phyloP scores from a whole-genome alignment of 2,329 filamentous ascomycete species.

The Plenodomus biglobosus region DNA sequence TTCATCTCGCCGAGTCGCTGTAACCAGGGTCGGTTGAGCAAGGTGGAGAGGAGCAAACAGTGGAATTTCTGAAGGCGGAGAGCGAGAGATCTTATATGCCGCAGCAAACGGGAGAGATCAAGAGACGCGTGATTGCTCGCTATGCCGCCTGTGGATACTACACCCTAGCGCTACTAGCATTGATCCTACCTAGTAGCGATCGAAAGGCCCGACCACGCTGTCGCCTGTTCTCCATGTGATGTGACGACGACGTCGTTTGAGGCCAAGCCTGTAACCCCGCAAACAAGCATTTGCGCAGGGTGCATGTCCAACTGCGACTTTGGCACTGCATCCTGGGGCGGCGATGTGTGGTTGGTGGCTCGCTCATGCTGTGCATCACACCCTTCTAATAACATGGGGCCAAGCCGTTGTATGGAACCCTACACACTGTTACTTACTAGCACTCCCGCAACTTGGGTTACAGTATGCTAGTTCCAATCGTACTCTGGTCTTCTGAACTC shows the following conservation, averaged over 20 bases:
- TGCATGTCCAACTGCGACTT: conserved; percentile 11
- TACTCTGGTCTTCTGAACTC: neutral
- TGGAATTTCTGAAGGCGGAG: conserved; percentile 1
- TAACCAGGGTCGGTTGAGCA: conserved; percentile 11
- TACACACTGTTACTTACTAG: neutral
- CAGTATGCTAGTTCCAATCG: neutral
- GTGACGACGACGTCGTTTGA: no score
- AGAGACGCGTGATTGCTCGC: conserved; percentile 22
- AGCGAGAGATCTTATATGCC: conserved; percentile 12
- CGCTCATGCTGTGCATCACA: conserved; percentile 15
- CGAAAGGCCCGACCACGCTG: conserved; percentile 2
- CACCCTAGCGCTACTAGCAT: conserved; percentile 6
- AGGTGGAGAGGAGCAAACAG: conserved; percentile 3
- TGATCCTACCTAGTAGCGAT: conserved; percentile 8
- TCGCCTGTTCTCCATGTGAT: conserved; percentile 6
- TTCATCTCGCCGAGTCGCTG: conserved; percentile 34
- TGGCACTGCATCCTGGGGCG: conserved; percentile 15
- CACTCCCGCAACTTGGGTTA: neutral
- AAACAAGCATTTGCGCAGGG: conserved; percentile 22
- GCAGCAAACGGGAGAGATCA: neutral
- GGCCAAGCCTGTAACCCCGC: conserved; percentile 20
- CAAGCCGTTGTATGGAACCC: neutral
- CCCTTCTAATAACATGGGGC: conserved; percentile 7
- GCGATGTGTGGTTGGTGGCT: conserved; percentile 22
- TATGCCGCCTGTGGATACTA: conserved; percentile 13